These are phyloP conservation scores for Dactylonectria estremocensis DNA, from an alignment of 2,329 filamentous ascomycete genomes.

Conservation along the genomic window DNA sequence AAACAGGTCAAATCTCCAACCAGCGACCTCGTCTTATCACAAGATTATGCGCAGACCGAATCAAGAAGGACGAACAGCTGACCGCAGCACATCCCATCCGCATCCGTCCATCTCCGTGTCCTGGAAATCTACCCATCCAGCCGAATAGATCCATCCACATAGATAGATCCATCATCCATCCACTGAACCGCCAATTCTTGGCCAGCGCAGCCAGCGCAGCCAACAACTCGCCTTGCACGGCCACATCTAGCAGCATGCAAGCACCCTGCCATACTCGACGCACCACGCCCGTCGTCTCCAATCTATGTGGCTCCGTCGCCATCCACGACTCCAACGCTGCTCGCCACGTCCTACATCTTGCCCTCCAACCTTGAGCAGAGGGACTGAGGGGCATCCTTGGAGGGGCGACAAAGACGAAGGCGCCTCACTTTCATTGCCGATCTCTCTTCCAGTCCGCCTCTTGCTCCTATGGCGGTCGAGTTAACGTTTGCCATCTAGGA, in stretches of 20 bases:
- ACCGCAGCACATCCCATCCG: constrained; percentile 6
- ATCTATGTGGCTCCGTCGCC: constrained; percentile 11
- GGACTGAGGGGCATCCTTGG: background rate
- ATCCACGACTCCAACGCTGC: constrained; percentile 16
- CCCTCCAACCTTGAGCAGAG: background rate
- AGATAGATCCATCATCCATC: background rate
- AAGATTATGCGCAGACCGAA: background rate
- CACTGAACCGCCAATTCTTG: constrained; percentile 12
- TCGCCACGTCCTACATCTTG: constrained; percentile 19
- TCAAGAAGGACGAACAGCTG: background rate
- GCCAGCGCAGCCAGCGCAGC: constrained; percentile 10
- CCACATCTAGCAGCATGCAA: constrained; percentile 39
- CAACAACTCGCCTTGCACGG: constrained; percentile 35
- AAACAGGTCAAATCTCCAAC: constrained; percentile 3
- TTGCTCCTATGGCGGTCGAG: constrained; percentile 13
- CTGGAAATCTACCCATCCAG: constrained; percentile 1
- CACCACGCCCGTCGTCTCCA: constrained; percentile 19
- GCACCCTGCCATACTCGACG: constrained; percentile 26
- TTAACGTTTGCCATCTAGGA: constrained; percentile 25
- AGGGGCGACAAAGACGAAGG: constrained; percentile 2
- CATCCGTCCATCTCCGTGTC: constrained; percentile 1
- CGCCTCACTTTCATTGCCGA: constrained; percentile 40
- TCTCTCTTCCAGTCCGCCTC: constrained; percentile 23
- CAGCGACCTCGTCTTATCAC: background rate
- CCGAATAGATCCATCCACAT: background rate